Base-by-base conservation (phyloP, 768 basidiomycete genomes). In the Boletus patriciae region DNA sequence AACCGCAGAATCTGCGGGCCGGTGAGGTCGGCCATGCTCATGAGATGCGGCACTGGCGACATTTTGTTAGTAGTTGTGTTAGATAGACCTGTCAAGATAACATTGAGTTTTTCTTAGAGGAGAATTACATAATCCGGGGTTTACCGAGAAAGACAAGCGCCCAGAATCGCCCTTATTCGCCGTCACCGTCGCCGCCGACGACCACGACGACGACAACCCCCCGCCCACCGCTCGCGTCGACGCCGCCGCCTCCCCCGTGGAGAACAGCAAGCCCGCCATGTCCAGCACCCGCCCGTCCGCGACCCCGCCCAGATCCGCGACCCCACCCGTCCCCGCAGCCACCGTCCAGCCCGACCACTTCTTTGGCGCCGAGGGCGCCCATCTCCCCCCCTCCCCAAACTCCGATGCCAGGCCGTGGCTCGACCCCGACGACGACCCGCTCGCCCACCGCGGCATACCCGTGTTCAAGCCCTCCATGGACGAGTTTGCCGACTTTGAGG, bases 401-500 rank as follows among this genome's bases (percentile, higher is more conserved):
- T 86, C 85, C 3, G 81, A 84, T 59, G 83, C 82, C 29, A 80
- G 80, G 59, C 76, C 79, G 37, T 90, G 85, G 83, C 77, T 92
- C 34, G 82, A 85, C 62, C 92, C 92, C n/a, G 78, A 79, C 29
- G 89, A 92, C 65, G 92, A 93, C 76, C 89, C 85, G 25, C 67
- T 85, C 29, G 90, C 91, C 0, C 83, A 86, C 64, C 88, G 90
- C 47, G 97, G 96, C 37, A 96, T 98, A 45, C 97, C 96, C 6
- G 94, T 99, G 12, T 99, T 99, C 81, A 89, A 85, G 69, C 97
- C 97, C 10, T 85, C 89, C 2, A 88, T 95, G 84, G 87, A 88
- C 49, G 93, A 98, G 65, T 97, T 97, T 64, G 70, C 78, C 59
- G 91, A 94, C 73, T 98, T 98, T 71, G 96, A 99, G 67, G 86